phyloP scores from a whole-genome alignment of 2,329 filamentous ascomycete species.

The Sporothrix mexicana region DNA sequence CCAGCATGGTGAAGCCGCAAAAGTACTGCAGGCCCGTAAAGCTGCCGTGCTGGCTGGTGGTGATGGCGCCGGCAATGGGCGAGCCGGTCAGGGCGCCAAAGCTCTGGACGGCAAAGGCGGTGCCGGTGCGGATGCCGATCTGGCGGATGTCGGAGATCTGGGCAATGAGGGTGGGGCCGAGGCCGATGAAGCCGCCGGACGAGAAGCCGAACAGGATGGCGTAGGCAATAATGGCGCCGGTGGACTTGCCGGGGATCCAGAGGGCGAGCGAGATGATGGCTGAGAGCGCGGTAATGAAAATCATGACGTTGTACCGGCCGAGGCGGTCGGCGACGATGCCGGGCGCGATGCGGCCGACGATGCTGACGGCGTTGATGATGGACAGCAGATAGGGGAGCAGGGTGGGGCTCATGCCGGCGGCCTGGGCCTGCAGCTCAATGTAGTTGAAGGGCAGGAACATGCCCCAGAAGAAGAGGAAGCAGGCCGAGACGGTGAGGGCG shows the following conservation, averaged over 20 bases:
- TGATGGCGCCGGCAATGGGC: constrained; percentile 62
- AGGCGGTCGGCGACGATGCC: constrained; percentile 53
- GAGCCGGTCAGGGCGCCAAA: constrained; percentile 63
- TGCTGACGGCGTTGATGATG: constrained; percentile 63
- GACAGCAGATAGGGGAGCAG: constrained; percentile 56
- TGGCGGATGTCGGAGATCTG: constrained; percentile 66
- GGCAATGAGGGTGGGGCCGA: constrained; percentile 62
- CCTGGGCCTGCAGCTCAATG: constrained; percentile 55
- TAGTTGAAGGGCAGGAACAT: constrained; percentile 63
- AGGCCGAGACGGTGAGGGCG: constrained; percentile 50
- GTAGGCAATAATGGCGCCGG: constrained; percentile 65
- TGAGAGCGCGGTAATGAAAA: constrained; percentile 54
- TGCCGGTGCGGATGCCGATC: constrained; percentile 64
- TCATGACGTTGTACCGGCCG: constrained; percentile 51
- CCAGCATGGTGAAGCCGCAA: constrained; percentile 54
- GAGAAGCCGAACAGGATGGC: constrained; percentile 68
- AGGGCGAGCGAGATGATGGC: constrained; percentile 50
- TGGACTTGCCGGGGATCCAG: constrained; percentile 51
- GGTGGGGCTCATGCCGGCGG: constrained; percentile 50
- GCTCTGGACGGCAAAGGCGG: constrained; percentile 61
- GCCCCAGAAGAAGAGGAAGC: constrained; percentile 63
- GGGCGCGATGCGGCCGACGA: constrained; percentile 59
- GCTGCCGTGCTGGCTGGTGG: constrained; percentile 50
- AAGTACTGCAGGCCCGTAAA: constrained; percentile 63
- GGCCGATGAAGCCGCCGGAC: constrained; percentile 66